These are phyloP conservation scores for Cairneyella variabilis DNA, from an alignment of 495 filamentous ascomycete genomes.

Conservation along the genomic window DNA sequence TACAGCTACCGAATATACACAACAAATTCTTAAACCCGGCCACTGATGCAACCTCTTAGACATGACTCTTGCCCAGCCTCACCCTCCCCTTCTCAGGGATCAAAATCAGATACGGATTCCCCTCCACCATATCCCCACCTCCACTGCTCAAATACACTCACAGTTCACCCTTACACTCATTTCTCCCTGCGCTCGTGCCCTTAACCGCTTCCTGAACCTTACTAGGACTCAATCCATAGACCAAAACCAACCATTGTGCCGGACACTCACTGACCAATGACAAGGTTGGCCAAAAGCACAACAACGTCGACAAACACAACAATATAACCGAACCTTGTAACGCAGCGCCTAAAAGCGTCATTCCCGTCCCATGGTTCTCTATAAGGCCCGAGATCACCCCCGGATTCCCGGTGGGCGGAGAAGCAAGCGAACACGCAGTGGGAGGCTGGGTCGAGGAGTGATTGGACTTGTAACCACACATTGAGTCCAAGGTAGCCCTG, in stretches of 20 bases:
- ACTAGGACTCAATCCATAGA: neutral
- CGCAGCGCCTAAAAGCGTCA: neutral
- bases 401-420: no score
- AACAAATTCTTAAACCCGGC: no score
- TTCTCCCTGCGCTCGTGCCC: neutral
- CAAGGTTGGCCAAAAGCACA: neutral
- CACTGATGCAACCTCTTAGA: no score
- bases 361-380: neutral
- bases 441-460: no score
- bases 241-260: conserved; percentile 1
- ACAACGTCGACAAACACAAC: neutral
- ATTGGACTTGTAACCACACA: no score
- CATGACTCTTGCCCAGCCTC: no score
- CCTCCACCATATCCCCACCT: neutral
- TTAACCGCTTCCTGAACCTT: conserved; percentile 1
- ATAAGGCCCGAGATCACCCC: no score
- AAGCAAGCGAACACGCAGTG: no score
- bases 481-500: neutral
- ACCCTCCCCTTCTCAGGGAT: neutral
- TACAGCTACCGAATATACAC: no score
- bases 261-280: neutral
- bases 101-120: neutral
- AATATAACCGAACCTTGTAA: neutral
- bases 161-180: neutral
- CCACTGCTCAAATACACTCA: conserved; percentile 2